These are phyloP conservation scores for Termitomyces sp. DNA, from an alignment of 768 basidiomycete genomes.

Conservation along the genomic window DNA sequence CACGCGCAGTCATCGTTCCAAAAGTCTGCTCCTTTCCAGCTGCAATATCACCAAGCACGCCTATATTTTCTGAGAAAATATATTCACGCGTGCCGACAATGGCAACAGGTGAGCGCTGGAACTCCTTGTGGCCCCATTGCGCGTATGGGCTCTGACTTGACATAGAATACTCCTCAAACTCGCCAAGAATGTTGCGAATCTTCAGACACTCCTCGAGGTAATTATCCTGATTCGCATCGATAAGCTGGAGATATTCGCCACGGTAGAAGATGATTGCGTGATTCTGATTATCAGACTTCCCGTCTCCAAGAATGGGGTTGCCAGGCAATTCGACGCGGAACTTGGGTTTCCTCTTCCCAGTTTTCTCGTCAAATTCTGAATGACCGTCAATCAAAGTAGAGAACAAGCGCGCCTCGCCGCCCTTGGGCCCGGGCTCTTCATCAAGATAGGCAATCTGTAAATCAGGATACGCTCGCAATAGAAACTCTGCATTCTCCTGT, in stretches of 20 bases:
- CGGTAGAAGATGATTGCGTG: slow-evolving; percentile 99
- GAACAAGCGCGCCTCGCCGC: slow-evolving; percentile 84
- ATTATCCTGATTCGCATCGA: slow-evolving; percentile 99
- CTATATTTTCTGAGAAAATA: slow-evolving; percentile 99
- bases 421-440: slow-evolving; percentile 87
- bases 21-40: slow-evolving; percentile 99
- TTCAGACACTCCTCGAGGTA: slow-evolving; percentile 99
- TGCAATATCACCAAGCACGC: slow-evolving; percentile 97
- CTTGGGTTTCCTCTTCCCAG: slow-evolving; percentile 90
- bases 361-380: slow-evolving; percentile 86
- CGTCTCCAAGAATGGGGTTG: slow-evolving; percentile 98
- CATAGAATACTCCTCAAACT: slow-evolving; percentile 91
- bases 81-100: slow-evolving; percentile 99
- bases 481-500: slow-evolving; percentile 96
- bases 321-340: slow-evolving; percentile 97
- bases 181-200: slow-evolving; percentile 95
- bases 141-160: slow-evolving; percentile 95
- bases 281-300: slow-evolving; percentile 99
- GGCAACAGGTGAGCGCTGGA: slow-evolving; percentile 85
- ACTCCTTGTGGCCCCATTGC: slow-evolving; percentile 93
- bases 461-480: slow-evolving; percentile 96
- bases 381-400: slow-evolving; percentile 96
- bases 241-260: slow-evolving; percentile 97
- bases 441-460: slow-evolving; percentile 97
- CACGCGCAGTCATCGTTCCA: slow-evolving; percentile 95